Evolutionary conservation across 1,139 yeast species (phyloP).

Genomic region (Kodamaea ohmeri): DNA sequence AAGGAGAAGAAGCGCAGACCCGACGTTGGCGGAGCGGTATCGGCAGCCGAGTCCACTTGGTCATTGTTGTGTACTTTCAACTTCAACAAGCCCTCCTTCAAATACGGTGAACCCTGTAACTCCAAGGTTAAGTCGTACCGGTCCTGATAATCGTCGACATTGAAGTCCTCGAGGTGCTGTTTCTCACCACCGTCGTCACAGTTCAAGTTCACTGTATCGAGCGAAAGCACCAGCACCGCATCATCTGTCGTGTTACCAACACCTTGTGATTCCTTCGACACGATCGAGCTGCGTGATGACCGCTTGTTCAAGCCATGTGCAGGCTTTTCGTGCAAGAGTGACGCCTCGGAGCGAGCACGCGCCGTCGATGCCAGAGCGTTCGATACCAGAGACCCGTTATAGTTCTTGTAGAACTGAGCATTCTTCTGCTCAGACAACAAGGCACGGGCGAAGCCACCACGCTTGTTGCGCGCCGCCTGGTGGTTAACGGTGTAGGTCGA

Average conservation of each 20-base stretch:
- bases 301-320: constrained; percentile 28
- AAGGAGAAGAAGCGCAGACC: constrained; percentile 26
- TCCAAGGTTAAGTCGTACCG: constrained; percentile 59
- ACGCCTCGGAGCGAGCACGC: constrained; percentile 9
- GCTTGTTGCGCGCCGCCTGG: constrained; percentile 11
- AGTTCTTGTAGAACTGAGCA: constrained; percentile 24
- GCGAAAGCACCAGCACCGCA: constrained; percentile 34
- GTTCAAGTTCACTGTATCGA: constrained; percentile 32
- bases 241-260: constrained; percentile 27
- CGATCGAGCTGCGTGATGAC: constrained; percentile 37
- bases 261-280: constrained; percentile 27
- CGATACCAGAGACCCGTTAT: constrained; percentile 24
- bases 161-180: constrained; percentile 36
- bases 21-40: constrained; percentile 15
- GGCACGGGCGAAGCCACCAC: constrained; percentile 43
- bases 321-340: constrained; percentile 1
- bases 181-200: constrained; percentile 15
- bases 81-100: constrained; percentile 70
- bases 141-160: constrained; percentile 47
- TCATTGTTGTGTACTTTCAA: constrained; percentile 46
- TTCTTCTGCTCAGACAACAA: constrained; percentile 32
- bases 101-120: constrained; percentile 72
- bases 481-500: constrained; percentile 25
- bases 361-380: constrained; percentile 13
- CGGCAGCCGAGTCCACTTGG: constrained; percentile 29